Base-by-base conservation (phyloP, 2,329 filamentous ascomycete genomes). In the Akanthomyces uredinophilus region DNA sequence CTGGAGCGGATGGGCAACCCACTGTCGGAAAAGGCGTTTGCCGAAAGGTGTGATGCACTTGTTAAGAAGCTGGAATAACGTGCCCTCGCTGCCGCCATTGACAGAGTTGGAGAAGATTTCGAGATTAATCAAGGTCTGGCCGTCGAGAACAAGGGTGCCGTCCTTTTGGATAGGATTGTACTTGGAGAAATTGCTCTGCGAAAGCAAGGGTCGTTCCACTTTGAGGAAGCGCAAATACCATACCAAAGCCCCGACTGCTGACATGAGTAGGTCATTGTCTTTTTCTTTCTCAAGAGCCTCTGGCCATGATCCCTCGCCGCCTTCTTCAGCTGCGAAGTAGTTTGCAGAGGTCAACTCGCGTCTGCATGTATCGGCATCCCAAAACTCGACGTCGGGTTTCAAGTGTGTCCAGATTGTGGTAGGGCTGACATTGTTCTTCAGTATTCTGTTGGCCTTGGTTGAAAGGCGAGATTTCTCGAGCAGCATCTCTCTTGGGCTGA, bases 121-220 rank as follows among this genome's bases (percentile, higher is more conserved):
- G n/a, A 99, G 86, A 70, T 99, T 99, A 79, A 96, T 96, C 68
- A 99, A 81, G 24, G 93, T 98, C 72, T 99, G 95, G 0, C 95
- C 95, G 69, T 99, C 95, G 1, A 99, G 83, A 11, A 99, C 89
- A 50, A 99, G 79, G 35, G 91, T 98, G 14, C 92, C 92, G 71
- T 97, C 96, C 70, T 89, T 89, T 61, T 86, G 85, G 57, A 99
- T 98, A 0, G 95, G 95, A 71, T 90, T 92, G 73, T 99, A 99
- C 82, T 87, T 89, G 58, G 87, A 85, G 71, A 99, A 97, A 72
- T 96, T 96, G 65, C 91, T 89, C 67, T 97, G 90, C 0, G 92
- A 96, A 47, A 99, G 81, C 7, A 98, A 79, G 61, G 90, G 91
- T 20, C 87, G 85, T 72, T 99, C 95, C 27, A 98, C 87, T 78